Base-by-base conservation (phyloP, 495 filamentous ascomycete genomes). In the Neurospora sp. region DNA sequence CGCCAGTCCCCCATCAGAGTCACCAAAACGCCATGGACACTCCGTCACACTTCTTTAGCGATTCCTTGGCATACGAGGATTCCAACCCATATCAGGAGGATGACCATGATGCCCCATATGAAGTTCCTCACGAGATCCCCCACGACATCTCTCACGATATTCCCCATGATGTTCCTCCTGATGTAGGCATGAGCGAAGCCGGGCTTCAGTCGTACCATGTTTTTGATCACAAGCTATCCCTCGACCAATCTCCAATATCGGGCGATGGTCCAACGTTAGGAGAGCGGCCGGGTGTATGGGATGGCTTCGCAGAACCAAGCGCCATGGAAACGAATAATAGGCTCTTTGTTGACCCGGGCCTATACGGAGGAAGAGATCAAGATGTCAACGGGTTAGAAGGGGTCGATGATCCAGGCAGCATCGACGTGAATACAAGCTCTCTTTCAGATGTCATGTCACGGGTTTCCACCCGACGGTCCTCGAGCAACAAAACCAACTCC, bases 1-100 rank as follows among this genome's bases (percentile, higher is more conserved):
- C 48, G 69, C 62, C 42, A 48, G 70, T 39, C 45, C 24, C 45
- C 42, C 43, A 38, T n/a, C 66, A 21, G 38, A 40, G 40, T 21
- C 21, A 70, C 37, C 38, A 72, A 37, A 21, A 71, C 39, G 28
- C 72, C 38, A 81, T 81, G 79, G 76, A 79, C 70, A 72, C 73
- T 31, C 42, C 78, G 4, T 72, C 79, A 19, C 77, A 79, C 66
- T 81, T 79, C 74, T 81, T 80, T 45, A 75, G 70, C 69, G 77
- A 81, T 59, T 79, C 71, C 40, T 34, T 81, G 34, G 76, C 76
- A 69, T 74, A 78, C 39, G 77, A 75, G n/a, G 79, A 76, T 39
- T 70, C 75, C 21, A 71, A 70, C 43, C n/a, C 77, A 19, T 79
- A 77, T 62, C 73, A 77, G 21, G 77, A 75, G 31, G 73, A 75